These are phyloP conservation scores for Flaveria floridana DNA, from an alignment of 140 eudicot genomes.

Conservation along the genomic window DNA sequence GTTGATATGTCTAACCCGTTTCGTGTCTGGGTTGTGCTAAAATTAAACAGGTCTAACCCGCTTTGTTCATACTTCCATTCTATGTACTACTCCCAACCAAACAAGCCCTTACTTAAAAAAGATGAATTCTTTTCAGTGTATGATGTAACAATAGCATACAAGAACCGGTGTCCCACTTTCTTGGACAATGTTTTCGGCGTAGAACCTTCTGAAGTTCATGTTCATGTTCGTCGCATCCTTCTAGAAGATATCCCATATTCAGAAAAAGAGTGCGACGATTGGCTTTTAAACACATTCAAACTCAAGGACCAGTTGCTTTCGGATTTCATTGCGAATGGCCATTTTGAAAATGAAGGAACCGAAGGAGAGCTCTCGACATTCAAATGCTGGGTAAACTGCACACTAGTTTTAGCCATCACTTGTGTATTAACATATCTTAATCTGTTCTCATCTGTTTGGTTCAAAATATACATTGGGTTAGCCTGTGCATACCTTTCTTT, in stretches of 20 bases:
- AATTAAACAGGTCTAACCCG: too few relatives aligned
- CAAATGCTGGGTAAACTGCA: slow-evolving; percentile 51
- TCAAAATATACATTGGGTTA: slow-evolving; percentile 53
- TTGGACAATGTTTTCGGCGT: slow-evolving; percentile 85
- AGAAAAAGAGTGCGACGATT: slow-evolving; percentile 48
- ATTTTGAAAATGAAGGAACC: slow-evolving; percentile 55
- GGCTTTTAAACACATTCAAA: slow-evolving; percentile 54
- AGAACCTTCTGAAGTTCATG: slow-evolving; percentile 85
- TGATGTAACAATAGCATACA: slow-evolving; percentile 80
- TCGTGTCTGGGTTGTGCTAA: too few relatives aligned
- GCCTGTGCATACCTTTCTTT: slow-evolving; percentile 56
- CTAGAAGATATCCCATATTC: slow-evolving; percentile 53
- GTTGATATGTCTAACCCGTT: too few relatives aligned
- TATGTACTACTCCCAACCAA: too few relatives aligned
- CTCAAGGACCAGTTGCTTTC: slow-evolving; percentile 67
- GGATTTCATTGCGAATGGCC: slow-evolving; percentile 58
- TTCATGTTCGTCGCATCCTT: slow-evolving; percentile 68
- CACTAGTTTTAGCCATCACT: slow-evolving; percentile 50
- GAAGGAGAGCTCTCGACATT: slow-evolving; percentile 61
- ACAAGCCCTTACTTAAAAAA: too few relatives aligned
- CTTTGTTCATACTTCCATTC: too few relatives aligned
- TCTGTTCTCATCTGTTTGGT: slow-evolving; percentile 60
- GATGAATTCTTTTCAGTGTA: slow-evolving; percentile 49
- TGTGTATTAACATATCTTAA: slow-evolving; percentile 47
- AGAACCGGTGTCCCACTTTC: slow-evolving; percentile 69